Evolutionary conservation across 108 stramenopile genomes (phyloP), one percentile per base, ranked within the genome.

Genomic region (Asterionellopsis glacialis): DNA sequence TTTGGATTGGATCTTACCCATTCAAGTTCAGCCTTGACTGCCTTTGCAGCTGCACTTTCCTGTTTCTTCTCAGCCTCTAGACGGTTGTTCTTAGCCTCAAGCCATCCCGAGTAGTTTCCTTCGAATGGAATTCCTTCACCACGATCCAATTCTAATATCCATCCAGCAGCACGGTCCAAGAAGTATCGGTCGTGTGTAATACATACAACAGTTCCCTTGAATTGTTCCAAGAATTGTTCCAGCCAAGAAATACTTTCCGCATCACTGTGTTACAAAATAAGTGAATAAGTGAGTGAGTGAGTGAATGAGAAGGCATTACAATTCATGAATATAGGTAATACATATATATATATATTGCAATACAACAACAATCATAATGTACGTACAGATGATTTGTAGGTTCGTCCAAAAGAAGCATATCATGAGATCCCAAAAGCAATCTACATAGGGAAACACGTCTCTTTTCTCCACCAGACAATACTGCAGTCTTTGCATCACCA

Each of bases 171-270:
- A 75, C 94, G 94, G 53, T 98, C 95, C 49, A 98, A 64, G 64
- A 98, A 98, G 70, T 98, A 97, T 41, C 95, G 80, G 76, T 96
- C 95, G 83, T 84, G 90, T 65, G 75, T 96, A 58, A 97, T 91
- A 57, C 90, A 91, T 25, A 98, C 94, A 11, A 98, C 96, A n/a
- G 96, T 98, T 50, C 98, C 97, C 53, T 77, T 73, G 77, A 90
- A 98, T 22, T 90, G 66, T 24, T 76, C 90, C 63, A 96, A 73
- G 67, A 89, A 97, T 44, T 83, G 74, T 69, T 97, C 91, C 39
- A 95, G 70, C 96, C 94, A 95, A 28, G 62, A 55, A 57, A 95
- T 90, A 15, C 73, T 67, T 67, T 84, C 83, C 2, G 84, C 85
- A 68, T 95, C 94, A 26, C n/a, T 88, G 54, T 57, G 87, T 85